Conservation (phyloP, 805 yeast genomes). For the Babjeviella inositovora region DNA sequence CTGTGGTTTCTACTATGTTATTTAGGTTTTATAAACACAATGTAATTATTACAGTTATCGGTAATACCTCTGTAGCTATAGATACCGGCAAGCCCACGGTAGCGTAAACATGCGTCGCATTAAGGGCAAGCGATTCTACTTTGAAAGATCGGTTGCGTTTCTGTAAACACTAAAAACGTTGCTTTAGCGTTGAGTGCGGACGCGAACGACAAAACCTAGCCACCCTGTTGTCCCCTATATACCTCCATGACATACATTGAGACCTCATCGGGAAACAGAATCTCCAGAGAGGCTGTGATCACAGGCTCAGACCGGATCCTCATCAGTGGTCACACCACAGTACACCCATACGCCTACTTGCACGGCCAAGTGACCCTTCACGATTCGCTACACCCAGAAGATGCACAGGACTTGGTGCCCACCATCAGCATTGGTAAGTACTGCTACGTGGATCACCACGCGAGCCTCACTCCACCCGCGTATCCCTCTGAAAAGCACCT, state of each 20-base stretch:
- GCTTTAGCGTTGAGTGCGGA: not conserved
- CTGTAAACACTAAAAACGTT: constrained; percentile 1
- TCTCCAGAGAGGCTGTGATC: constrained; percentile 24
- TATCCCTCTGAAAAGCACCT: constrained; percentile 1
- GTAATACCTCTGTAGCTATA: too few species aligned
- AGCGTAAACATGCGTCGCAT: not conserved
- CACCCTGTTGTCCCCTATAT: constrained; percentile 1
- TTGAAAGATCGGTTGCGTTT: not conserved
- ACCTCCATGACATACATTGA: constrained; percentile 28
- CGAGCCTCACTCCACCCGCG: constrained; percentile 13
- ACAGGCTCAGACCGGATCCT: constrained; percentile 22
- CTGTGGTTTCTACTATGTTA: too few species aligned
- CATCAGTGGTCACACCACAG: constrained; percentile 28
- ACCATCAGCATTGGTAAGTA: constrained; percentile 27
- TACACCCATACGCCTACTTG: constrained; percentile 16
- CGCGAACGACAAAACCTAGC: not conserved
- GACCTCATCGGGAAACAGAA: constrained; percentile 32
- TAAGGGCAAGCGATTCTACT: not conserved
- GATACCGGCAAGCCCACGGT: not conserved
- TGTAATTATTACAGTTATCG: too few species aligned
- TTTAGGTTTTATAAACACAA: too few species aligned
- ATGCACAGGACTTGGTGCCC: constrained; percentile 6
- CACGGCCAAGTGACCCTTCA: constrained; percentile 13
- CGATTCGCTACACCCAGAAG: too few species aligned
- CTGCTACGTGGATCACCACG: constrained; percentile 16